Conservation (phyloP, 2,329 filamentous ascomycete species). For the Cordyceps farinosa region DNA sequence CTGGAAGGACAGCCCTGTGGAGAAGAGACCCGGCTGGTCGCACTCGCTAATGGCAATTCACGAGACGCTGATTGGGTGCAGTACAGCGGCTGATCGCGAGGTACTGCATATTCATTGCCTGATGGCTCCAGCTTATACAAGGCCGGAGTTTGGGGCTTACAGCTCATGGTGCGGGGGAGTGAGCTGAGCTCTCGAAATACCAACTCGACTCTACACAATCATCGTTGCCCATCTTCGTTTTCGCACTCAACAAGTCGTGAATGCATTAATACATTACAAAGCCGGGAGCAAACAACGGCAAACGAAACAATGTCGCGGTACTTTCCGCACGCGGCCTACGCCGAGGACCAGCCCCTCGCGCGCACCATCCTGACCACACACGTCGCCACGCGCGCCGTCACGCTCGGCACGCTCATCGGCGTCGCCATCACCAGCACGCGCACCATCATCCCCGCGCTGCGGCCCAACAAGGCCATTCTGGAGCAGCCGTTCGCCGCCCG, state of each 20-base stretch:
- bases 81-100: neutral
- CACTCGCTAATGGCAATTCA: conserved; percentile 2
- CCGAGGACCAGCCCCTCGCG: conserved; percentile 59
- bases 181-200: neutral
- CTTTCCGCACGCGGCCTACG: conserved; percentile 53
- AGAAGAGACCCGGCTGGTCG: neutral
- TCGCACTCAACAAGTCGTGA: neutral
- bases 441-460: conserved; percentile 28
- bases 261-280: too few relatives aligned
- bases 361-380: conserved; percentile 56
- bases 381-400: conserved; percentile 54
- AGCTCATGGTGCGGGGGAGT: neutral
- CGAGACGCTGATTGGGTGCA: neutral
- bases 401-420: conserved; percentile 49
- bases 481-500: conserved; percentile 28
- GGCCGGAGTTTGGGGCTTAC: neutral
- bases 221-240: neutral
- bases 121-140: neutral
- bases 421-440: conserved; percentile 36
- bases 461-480: conserved; percentile 26
- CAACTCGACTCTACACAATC: neutral
- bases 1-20: neutral
- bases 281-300: too few relatives aligned
- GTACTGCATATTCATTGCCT: neutral
- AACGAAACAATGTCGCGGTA: conserved; percentile 48